Base-by-base conservation (phyloP, 345 rosid species). In the Dipteronia dyeriana region DNA sequence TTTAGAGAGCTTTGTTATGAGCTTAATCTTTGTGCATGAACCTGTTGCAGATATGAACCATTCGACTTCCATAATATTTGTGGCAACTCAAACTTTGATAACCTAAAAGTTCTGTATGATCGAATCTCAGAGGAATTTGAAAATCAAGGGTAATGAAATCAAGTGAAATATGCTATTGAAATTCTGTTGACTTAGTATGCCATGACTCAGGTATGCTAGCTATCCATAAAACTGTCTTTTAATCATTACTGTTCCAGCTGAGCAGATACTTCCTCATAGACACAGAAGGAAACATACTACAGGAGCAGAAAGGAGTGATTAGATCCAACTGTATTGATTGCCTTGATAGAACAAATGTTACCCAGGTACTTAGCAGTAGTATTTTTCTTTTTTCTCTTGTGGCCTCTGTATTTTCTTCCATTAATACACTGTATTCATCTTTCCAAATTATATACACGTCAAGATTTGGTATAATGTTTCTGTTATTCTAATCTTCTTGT, bases 291-390 rank as follows among this genome's bases (percentile, higher is more conserved):
- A 86, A 86, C 34, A 84, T 90, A 80, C 83, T 91, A 73, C 91
- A 82, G 82, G 95, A 95, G 83, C 99, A 95, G 91, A 92, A 87
- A 85, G 98, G 99, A 70, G 83, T 92, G 41, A 71, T 95, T 76
- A 90, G 99, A 85, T 86, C 97, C 71, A 95, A 95, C 83, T 95
- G 99, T 85, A 95, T 95, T 70, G 99, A 95, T 79, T 95, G 97
- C 87, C 94, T 95, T 76, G 99, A 95, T 83, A 92, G 99, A 71
- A 93, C 99, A 78, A 95, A 95, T 82, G 99, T 95, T 38, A 93
- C 97, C 72, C 99, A 95, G 99, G 99, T 95, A 74, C 76, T 67
- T 7, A 2, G 45, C 45, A 41, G 10, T 41, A 41, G 45, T 41
- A 41, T 41, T 41, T 7, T 34, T 34, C 38, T 34, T 34, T 34